Evolutionary conservation across 2,329 filamentous ascomycete species (phyloP).

Genomic region (Aspergillus glaucus): DNA sequence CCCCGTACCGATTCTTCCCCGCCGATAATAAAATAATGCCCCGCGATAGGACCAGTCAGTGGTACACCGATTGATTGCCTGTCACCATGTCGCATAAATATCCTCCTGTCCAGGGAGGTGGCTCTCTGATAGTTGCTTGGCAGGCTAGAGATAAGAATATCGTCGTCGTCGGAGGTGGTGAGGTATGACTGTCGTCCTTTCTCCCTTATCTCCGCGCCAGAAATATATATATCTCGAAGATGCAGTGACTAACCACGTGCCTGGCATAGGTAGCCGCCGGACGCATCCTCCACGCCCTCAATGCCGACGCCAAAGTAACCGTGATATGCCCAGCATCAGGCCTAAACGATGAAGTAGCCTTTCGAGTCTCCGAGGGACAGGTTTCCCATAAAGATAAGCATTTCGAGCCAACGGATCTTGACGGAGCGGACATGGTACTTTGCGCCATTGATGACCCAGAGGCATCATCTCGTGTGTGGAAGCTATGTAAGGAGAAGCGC

Average conservation of each 20-base stretch:
- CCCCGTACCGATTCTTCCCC: conserved; percentile 7
- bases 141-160: conserved; percentile 84
- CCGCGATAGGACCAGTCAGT: conserved; percentile 4
- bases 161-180: conserved; percentile 89
- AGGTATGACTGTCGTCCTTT: conserved; percentile 54
- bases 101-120: conserved; percentile 78
- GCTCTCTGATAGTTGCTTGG: conserved; percentile 92
- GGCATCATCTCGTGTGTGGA: conserved; percentile 87
- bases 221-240: conserved; percentile 7
- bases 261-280: conserved; percentile 76
- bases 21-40: conserved; percentile 5
- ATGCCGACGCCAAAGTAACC: conserved; percentile 85
- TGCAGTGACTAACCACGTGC: conserved; percentile 14
- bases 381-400: conserved; percentile 74
- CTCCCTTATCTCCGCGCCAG: conserved; percentile 1
- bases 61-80: conserved; percentile 7
- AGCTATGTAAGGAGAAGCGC: conserved; percentile 76
- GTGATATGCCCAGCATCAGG: conserved; percentile 74
- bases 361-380: conserved; percentile 68
- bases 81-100: conserved; percentile 51
- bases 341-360: conserved; percentile 80
- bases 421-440: conserved; percentile 77
- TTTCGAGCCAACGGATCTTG: conserved; percentile 82
- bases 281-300: conserved; percentile 87
- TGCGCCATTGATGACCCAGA: conserved; percentile 89